Percentiles rank a stretch among this genome's conserved stretches.
These are phyloP conservation scores for Rhynchospora pubera DNA, from an alignment of 176 grass and related monocot species.

Conservation along the genomic window DNA sequence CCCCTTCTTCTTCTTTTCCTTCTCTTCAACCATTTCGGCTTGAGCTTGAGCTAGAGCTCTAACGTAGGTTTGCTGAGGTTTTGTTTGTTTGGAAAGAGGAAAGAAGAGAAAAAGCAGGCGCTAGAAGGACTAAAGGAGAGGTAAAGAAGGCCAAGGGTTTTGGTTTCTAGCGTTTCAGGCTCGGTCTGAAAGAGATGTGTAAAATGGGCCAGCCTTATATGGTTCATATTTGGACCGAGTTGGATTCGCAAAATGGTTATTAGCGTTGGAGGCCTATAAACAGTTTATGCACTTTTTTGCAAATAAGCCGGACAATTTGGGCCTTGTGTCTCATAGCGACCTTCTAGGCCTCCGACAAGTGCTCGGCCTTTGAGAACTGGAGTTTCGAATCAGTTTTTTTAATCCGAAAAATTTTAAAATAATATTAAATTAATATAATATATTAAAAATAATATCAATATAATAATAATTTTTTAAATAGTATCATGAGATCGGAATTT, in stretches of 20 bases:
- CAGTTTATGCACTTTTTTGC: too few species aligned
- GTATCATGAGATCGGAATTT: too few species aligned
- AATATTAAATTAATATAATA: too few species aligned
- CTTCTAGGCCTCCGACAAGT: too few species aligned
- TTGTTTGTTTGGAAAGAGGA: background rate
- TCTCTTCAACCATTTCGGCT: background rate
- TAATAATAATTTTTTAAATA: too few species aligned
- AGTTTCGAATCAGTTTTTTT: too few species aligned
- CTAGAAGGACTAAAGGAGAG: too few species aligned
- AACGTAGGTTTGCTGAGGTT: background rate
- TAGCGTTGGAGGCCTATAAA: background rate
- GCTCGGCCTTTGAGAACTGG: too few species aligned
- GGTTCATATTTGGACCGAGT: background rate
- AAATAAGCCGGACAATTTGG: too few species aligned
- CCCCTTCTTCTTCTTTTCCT: constrained; percentile 28
- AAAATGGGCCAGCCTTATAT: background rate
- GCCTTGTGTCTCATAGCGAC: too few species aligned
- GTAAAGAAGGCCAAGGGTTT: background rate
- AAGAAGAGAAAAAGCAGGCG: background rate
- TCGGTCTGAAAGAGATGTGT: background rate
- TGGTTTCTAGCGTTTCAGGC: background rate
- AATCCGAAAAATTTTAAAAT: too few species aligned
- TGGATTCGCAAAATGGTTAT: background rate
- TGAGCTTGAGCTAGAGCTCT: background rate
- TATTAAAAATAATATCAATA: too few species aligned